Evolutionary conservation across 116 monocot genomes (phyloP).

Genomic region (Phalaenopsis hybrid): DNA sequence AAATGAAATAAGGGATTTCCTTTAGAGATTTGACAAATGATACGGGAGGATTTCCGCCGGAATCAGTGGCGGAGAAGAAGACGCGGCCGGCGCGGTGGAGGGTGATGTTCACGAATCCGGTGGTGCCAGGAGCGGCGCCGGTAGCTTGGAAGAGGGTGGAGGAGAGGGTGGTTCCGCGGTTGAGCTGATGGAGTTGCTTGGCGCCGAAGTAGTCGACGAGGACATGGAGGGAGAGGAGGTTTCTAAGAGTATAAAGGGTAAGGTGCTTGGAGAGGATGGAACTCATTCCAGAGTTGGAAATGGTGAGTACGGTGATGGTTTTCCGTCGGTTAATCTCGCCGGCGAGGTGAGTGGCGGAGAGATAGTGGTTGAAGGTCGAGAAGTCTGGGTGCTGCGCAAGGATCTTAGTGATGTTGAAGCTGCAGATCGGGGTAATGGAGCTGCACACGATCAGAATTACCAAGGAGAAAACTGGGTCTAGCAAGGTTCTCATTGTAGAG

Average conservation of each 20-base stretch:
- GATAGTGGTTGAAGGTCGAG: slow-evolving; percentile 28
- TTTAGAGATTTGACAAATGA: slow-evolving; percentile 31
- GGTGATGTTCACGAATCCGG: slow-evolving; percentile 21
- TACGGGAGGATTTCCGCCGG: not conserved
- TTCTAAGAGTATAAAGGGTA: not conserved
- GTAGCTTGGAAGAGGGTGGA: slow-evolving; percentile 14
- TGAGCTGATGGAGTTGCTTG: slow-evolving; percentile 11
- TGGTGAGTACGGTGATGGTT: slow-evolving; percentile 12
- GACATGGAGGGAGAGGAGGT: slow-evolving; percentile 14
- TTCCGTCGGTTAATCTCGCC: slow-evolving; percentile 4
- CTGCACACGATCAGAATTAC: not conserved
- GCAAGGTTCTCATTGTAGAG: no score
- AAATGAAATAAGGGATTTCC: slow-evolving; percentile 21
- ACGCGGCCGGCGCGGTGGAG: slow-evolving; percentile 4
- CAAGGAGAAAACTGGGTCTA: no score
- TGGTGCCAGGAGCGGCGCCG: slow-evolving; percentile 12
- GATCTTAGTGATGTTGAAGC: slow-evolving; percentile 19
- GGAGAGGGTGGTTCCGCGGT: not conserved
- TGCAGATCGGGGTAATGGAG: not conserved
- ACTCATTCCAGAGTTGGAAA: slow-evolving; percentile 11
- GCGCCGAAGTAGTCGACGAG: slow-evolving; percentile 16
- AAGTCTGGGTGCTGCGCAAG: slow-evolving; percentile 17
- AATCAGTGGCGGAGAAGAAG: not conserved
- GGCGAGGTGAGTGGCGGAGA: slow-evolving; percentile 22
- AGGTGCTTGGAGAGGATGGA: slow-evolving; percentile 7